Conservation (phyloP, 768 basidiomycete species). For the Trametes sanguinea region DNA sequence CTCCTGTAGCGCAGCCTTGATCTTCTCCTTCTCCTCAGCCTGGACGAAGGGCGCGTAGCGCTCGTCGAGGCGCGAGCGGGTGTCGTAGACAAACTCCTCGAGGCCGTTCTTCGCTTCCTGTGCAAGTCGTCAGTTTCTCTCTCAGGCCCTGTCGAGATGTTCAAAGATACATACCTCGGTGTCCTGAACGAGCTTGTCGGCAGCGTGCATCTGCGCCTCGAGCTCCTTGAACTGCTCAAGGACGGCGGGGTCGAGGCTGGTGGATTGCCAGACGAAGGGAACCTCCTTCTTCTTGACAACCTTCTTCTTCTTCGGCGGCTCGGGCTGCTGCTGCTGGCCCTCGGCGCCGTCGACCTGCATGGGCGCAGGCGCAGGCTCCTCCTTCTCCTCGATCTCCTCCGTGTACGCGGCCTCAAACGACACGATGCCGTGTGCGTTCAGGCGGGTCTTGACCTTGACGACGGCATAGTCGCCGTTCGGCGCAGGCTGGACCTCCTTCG, state of each 20-base stretch:
- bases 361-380: constrained; percentile 48
- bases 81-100: constrained; percentile 98
- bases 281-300: constrained; percentile 83
- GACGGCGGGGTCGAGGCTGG: constrained; percentile 61
- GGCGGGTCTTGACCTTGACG: constrained; percentile 88
- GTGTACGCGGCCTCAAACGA: constrained; percentile 86
- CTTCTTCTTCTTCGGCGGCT: constrained; percentile 86
- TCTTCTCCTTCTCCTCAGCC: constrained; percentile 72
- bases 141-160: neutral
- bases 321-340: constrained; percentile 48
- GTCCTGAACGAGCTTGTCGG: constrained; percentile 96
- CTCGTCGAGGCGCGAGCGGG: constrained; percentile 87
- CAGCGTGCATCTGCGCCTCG: constrained; percentile 86
- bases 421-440: constrained; percentile 85
- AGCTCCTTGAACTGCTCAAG: constrained; percentile 73
- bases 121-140: constrained; percentile 11
- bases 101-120: constrained; percentile 98
- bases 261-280: constrained; percentile 64
- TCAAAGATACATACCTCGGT: constrained; percentile 71
- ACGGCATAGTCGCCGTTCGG: constrained; percentile 72
- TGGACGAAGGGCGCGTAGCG: constrained; percentile 79
- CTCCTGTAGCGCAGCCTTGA: constrained; percentile 67
- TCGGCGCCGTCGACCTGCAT: constrained; percentile 62
- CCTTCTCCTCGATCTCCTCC: constrained; percentile 80
- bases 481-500: constrained; percentile 75